Evolutionary conservation across 345 rosid genomes (phyloP).

Genomic region (Cochlearia excelsa): DNA sequence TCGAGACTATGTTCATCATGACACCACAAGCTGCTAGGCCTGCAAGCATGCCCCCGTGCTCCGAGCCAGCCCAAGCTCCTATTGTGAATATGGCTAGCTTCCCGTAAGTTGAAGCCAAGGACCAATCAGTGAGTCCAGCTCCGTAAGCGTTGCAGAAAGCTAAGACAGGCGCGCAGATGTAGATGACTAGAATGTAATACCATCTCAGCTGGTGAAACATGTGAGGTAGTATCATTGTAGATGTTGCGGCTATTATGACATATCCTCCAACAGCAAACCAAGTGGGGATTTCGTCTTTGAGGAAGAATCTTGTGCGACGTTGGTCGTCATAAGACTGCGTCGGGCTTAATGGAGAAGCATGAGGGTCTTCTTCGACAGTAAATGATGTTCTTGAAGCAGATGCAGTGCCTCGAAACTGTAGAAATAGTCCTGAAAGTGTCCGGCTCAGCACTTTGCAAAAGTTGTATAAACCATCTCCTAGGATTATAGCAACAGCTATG

Average conservation of each 20-base stretch:
- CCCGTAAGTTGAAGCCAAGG: conserved; percentile 79
- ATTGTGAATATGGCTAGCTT: conserved; percentile 70
- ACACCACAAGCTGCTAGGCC: conserved; percentile 86
- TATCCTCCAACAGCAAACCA: conserved; percentile 66
- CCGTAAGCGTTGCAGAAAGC: conserved; percentile 88
- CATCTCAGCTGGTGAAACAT: conserved; percentile 65
- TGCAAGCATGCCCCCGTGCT: conserved; percentile 69
- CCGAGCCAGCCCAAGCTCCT: conserved; percentile 69
- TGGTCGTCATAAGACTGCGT: conserved; percentile 57
- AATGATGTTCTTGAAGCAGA: conserved; percentile 28
- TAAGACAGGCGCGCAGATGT: conserved; percentile 56
- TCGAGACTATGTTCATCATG: conserved; percentile 86
- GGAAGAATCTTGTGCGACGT: conserved; percentile 55
- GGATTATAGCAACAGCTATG: conserved; percentile 72
- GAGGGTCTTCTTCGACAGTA: conserved; percentile 42
- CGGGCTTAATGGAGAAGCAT: conserved; percentile 34
- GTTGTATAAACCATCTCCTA: conserved; percentile 81
- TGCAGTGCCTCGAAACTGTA: conserved; percentile 39
- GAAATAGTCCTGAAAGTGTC: conserved; percentile 49
- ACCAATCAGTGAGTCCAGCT: conserved; percentile 88
- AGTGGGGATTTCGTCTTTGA: conserved; percentile 71
- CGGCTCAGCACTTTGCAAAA: conserved; percentile 62
- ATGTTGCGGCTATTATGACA: conserved; percentile 45
- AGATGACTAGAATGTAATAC: conserved; percentile 66
- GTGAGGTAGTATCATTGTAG: conserved; percentile 53